Conservation (phyloP, 2,329 filamentous ascomycete species). For the Purpureocillium takamizusanense region DNA sequence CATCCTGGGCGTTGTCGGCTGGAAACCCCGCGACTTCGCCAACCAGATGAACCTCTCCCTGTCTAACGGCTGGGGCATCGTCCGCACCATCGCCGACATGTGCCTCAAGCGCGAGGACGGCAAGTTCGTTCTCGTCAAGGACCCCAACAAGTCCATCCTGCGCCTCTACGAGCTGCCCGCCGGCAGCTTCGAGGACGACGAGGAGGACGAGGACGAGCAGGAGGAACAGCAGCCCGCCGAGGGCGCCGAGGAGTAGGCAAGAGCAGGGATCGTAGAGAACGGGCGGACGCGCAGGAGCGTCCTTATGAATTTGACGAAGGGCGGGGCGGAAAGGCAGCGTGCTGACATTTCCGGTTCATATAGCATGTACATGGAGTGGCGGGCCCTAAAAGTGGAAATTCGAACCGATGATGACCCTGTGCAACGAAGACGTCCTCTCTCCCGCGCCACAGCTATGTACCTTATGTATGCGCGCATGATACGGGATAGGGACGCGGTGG, state of each 20-base stretch:
- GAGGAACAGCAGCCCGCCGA: slow-evolving; percentile 36
- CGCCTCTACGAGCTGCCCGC: slow-evolving; percentile 85
- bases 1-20: slow-evolving; percentile 88
- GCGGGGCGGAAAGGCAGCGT: background rate
- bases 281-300: no score
- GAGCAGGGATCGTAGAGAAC: slow-evolving; percentile 1
- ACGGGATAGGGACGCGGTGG: no score
- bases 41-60: slow-evolving; percentile 96
- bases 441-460: no score
- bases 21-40: slow-evolving; percentile 96
- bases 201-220: slow-evolving; percentile 56
- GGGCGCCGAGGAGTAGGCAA: slow-evolving; percentile 17
- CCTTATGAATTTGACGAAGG: no score
- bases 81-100: slow-evolving; percentile 96
- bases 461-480: no score
- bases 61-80: slow-evolving; percentile 97
- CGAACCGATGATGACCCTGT: no score
- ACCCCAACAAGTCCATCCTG: slow-evolving; percentile 94
- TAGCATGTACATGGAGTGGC: no score
- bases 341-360: no score
- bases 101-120: slow-evolving; percentile 68
- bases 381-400: no score
- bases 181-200: slow-evolving; percentile 84
- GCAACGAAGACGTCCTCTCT: no score
- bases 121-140: slow-evolving; percentile 77